phyloP scores from a whole-genome alignment of 2,329 filamentous ascomycete genomes.

The Xylaria polymorpha region DNA sequence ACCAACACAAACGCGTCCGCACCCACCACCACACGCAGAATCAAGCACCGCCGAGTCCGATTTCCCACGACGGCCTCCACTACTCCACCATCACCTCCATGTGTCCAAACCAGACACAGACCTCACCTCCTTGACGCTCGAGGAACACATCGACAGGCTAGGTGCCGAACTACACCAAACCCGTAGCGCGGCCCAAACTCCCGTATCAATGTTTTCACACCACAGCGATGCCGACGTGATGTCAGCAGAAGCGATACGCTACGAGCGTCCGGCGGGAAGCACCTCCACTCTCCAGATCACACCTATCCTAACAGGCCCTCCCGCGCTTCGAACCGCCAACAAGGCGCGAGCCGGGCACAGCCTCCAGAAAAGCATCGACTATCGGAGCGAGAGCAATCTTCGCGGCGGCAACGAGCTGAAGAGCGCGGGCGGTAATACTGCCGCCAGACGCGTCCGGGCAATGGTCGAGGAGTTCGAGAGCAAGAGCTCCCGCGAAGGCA shows the following conservation, averaged over 20 bases:
- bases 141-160: conserved; percentile 33
- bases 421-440: conserved; percentile 44
- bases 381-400: conserved; percentile 36
- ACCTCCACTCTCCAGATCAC: conserved; percentile 36
- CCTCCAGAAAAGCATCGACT: conserved; percentile 19
- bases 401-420: conserved; percentile 23
- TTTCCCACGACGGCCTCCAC: conserved; percentile 18
- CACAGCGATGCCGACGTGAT: conserved; percentile 51
- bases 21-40: conserved; percentile 9
- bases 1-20: conserved; percentile 4
- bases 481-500: conserved; percentile 56
- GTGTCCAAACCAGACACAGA: neutral
- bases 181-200: conserved; percentile 35
- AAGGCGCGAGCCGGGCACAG: neutral
- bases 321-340: neutral
- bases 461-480: conserved; percentile 69
- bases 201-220: conserved; percentile 43
- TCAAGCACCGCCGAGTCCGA: conserved; percentile 2
- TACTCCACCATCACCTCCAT: conserved; percentile 14
- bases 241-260: conserved; percentile 59
- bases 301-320: conserved; percentile 47
- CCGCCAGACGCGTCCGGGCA: conserved; percentile 61
- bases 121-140: conserved; percentile 9
- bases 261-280: conserved; percentile 43
- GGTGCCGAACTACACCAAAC: conserved; percentile 35